phyloP scores from a whole-genome alignment of 2,329 filamentous ascomycete species.

The Ceratocystis papillata region DNA sequence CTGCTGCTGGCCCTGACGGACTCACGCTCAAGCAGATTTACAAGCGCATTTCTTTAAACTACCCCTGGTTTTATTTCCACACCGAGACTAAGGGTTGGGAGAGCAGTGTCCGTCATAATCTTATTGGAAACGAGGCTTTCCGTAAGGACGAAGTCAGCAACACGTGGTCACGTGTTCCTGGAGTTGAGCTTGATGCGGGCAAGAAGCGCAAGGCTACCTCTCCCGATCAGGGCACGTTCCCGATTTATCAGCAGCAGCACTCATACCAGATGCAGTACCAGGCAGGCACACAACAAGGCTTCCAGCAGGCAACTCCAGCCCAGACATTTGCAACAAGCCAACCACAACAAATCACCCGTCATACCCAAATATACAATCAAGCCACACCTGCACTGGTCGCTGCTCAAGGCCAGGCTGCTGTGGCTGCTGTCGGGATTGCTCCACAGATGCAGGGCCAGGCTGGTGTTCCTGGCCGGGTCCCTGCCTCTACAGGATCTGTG shows the following conservation, averaged over 20 bases:
- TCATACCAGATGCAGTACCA: slow-evolving; percentile 23
- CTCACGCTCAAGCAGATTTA: slow-evolving; percentile 53
- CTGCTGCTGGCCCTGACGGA: slow-evolving; percentile 43
- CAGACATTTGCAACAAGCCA: slow-evolving; percentile 8
- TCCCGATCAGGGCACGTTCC: slow-evolving; percentile 36
- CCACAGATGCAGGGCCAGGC: slow-evolving; percentile 21
- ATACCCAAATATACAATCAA: slow-evolving; percentile 17
- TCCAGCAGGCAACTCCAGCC: slow-evolving; percentile 11
- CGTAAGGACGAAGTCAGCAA: slow-evolving; percentile 47
- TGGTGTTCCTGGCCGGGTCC: slow-evolving; percentile 14
- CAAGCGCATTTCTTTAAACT: slow-evolving; percentile 48
- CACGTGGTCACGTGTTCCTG: slow-evolving; percentile 47
- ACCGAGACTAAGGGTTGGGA: slow-evolving; percentile 56
- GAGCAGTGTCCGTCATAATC: slow-evolving; percentile 53
- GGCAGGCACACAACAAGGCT: slow-evolving; percentile 16
- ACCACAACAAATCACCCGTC: slow-evolving; percentile 10
- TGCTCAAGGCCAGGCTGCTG: slow-evolving; percentile 21
- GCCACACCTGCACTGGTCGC: slow-evolving; percentile 20
- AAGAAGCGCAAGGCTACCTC: slow-evolving; percentile 49
- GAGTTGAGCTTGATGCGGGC: slow-evolving; percentile 48
- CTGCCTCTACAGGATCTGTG: background rate
- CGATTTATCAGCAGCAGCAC: slow-evolving; percentile 29
- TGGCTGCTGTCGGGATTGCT: slow-evolving; percentile 4
- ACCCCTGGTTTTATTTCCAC: slow-evolving; percentile 50
- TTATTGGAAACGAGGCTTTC: slow-evolving; percentile 52